Percentiles rank a stretch among this genome's conserved stretches.
Evolutionary conservation across 345 rosid genomes (phyloP).

Genomic region (Ceriops decandra): DNA sequence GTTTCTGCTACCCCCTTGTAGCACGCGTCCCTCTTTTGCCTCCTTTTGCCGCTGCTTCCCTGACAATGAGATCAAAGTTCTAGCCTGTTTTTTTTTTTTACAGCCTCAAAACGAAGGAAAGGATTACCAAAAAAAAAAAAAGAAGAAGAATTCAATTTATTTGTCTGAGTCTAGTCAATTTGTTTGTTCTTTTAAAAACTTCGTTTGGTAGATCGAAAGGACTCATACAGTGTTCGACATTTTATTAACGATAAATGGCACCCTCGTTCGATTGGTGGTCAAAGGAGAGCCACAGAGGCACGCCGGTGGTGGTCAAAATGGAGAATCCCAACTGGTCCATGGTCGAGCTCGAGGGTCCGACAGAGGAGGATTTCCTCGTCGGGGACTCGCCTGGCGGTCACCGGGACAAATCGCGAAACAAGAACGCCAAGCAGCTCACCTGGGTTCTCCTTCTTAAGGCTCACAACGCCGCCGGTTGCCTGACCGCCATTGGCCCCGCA

Average conservation of each 20-base stretch:
- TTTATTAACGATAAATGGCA: conserved; percentile 45
- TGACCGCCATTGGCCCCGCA: conserved; percentile 69
- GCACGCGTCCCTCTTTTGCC: conserved; percentile 35
- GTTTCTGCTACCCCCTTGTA: background rate
- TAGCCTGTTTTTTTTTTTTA: conserved; percentile 13
- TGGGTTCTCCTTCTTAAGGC: conserved; percentile 97
- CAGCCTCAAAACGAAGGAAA: background rate
- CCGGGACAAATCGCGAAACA: conserved; percentile 58
- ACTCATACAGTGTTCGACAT: background rate
- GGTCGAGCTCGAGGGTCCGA: conserved; percentile 80
- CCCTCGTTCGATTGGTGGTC: conserved; percentile 83
- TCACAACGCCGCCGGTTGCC: conserved; percentile 89
- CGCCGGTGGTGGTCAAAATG: conserved; percentile 94
- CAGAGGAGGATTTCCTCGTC: conserved; percentile 67
- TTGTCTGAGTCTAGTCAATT: background rate
- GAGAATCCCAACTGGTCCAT: conserved; percentile 99
- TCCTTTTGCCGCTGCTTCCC: background rate
- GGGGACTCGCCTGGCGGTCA: conserved; percentile 29
- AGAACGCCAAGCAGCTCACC: conserved; percentile 92
- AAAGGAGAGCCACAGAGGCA: conserved; percentile 66
- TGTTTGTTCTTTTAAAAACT: background rate
- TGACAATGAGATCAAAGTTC: conserved; percentile 44
- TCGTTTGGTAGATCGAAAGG: conserved; percentile 9
- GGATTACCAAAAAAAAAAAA: too few relatives aligned
- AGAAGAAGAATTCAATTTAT: background rate